phyloP scores from a whole-genome alignment of 2,329 filamentous ascomycete genomes.

The Diaporthe vexans region DNA sequence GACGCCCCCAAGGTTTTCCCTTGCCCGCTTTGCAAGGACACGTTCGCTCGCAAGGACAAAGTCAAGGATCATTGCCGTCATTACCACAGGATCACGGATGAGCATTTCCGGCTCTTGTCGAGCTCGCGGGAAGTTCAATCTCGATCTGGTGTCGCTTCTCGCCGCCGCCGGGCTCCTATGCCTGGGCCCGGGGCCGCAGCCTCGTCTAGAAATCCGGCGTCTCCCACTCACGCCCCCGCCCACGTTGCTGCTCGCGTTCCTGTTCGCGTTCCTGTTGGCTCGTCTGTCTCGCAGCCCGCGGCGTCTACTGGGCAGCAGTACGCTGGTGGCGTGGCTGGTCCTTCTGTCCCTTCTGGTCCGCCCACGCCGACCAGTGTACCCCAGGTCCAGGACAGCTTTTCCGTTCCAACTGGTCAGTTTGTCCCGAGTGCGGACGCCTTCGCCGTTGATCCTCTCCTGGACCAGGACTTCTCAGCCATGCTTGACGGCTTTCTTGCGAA shows the following conservation, averaged over 20 bases:
- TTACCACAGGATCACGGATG: neutral
- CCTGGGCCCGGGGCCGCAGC: neutral
- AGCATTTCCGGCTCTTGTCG: fast-evolving
- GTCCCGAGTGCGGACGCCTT: neutral
- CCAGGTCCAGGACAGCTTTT: neutral
- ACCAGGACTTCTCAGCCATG: neutral
- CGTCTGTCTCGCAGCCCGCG: fast-evolving
- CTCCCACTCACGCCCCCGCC: neutral
- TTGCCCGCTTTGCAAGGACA: neutral
- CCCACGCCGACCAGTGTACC: neutral
- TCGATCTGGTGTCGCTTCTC: neutral
- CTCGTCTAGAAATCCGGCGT: neutral
- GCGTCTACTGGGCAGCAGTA: neutral
- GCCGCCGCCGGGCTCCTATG: neutral
- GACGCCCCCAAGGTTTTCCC: neutral
- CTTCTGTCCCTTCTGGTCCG: neutral
- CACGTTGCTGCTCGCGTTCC: too few species aligned
- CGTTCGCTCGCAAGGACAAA: neutral
- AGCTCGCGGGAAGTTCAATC: neutral
- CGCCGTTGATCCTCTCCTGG: too few species aligned
- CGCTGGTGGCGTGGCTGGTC: too few species aligned
- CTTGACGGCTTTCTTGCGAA: neutral
- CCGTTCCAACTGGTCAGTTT: neutral
- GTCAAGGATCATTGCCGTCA: neutral
- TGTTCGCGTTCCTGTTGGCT: neutral